Evolutionary conservation across 257 asterid genomes (phyloP).

Genomic region (Orobanche coerulescens): DNA sequence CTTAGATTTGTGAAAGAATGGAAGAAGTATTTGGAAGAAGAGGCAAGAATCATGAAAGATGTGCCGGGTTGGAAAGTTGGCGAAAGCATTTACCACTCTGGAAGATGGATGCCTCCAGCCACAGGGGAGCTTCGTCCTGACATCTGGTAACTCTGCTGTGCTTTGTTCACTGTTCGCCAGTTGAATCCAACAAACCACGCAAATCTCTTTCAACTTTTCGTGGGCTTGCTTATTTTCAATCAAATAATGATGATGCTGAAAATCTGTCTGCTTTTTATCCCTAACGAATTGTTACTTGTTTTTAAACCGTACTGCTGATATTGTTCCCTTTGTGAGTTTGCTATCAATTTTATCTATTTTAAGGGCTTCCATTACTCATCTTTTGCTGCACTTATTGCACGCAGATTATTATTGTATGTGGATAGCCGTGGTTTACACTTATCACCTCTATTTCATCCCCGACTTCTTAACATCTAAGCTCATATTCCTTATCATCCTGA

Average conservation of each 20-base stretch:
- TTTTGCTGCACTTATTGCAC: neutral
- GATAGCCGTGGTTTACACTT: neutral
- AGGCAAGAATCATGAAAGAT: slow-evolving; percentile 90
- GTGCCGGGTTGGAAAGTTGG: slow-evolving; percentile 99
- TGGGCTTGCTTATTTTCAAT: slow-evolving; percentile 16
- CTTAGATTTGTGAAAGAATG: slow-evolving; percentile 69
- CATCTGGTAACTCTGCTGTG: slow-evolving; percentile 46
- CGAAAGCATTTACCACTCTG: slow-evolving; percentile 85
- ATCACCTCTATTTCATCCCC: neutral
- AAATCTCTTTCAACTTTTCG: slow-evolving; percentile 17
- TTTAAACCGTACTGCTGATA: slow-evolving; percentile 1
- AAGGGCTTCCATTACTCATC: neutral
- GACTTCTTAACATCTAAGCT: neutral
- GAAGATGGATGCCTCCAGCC: slow-evolving; percentile 97
- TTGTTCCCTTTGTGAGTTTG: neutral
- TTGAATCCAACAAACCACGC: neutral
- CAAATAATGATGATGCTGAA: slow-evolving; percentile 35
- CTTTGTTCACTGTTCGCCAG: neutral
- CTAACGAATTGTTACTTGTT: neutral
- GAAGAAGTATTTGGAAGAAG: slow-evolving; percentile 77
- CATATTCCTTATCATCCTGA: neutral
- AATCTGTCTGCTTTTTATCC: slow-evolving; percentile 18
- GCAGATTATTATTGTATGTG: neutral
- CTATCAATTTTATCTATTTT: neutral
- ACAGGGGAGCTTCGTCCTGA: slow-evolving; percentile 94